Conservation (phyloP, 1,139 yeast species). For the Williopsis jadinii region DNA sequence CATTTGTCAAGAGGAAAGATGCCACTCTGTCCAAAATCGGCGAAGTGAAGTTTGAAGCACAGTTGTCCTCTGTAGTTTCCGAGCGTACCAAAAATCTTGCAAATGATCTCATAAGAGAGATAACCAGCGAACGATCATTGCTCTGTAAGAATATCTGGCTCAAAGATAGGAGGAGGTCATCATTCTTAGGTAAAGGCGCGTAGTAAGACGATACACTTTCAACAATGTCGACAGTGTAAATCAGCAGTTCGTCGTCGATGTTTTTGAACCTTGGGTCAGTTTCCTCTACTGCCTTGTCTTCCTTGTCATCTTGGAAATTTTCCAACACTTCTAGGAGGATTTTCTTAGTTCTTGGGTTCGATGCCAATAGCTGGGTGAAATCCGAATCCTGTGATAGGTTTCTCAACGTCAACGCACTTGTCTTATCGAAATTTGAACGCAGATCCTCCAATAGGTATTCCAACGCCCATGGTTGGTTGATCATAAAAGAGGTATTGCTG, state of each 20-base stretch:
- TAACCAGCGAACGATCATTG: conserved; percentile 49
- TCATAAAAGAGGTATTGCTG: conserved; percentile 15
- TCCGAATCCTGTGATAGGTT: conserved; percentile 78
- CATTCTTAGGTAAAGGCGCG: conserved; percentile 63
- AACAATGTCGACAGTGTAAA: conserved; percentile 68
- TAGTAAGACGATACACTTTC: conserved; percentile 82
- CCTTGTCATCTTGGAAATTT: conserved; percentile 3
- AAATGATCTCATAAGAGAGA: conserved; percentile 46
- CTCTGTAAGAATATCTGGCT: conserved; percentile 38
- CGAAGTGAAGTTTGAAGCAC: conserved; percentile 35
- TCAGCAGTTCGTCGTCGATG: conserved; percentile 53
- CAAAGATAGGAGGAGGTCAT: conserved; percentile 49
- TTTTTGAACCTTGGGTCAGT: conserved; percentile 32
- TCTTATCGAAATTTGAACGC: conserved; percentile 11
- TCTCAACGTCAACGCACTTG: conserved; percentile 51
- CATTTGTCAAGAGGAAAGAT: conserved; percentile 39
- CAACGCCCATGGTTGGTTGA: conserved; percentile 19
- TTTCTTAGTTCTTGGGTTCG: conserved; percentile 41
- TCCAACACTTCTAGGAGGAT: conserved; percentile 20
- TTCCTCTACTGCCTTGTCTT: neutral
- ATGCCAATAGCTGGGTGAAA: conserved; percentile 74
- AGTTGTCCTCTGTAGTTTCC: conserved; percentile 36
- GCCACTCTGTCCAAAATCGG: conserved; percentile 36
- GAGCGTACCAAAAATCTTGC: conserved; percentile 42
- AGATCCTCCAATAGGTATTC: conserved; percentile 17